Conservation (phyloP, 345 rosid species). For the Brassica cretica region DNA sequence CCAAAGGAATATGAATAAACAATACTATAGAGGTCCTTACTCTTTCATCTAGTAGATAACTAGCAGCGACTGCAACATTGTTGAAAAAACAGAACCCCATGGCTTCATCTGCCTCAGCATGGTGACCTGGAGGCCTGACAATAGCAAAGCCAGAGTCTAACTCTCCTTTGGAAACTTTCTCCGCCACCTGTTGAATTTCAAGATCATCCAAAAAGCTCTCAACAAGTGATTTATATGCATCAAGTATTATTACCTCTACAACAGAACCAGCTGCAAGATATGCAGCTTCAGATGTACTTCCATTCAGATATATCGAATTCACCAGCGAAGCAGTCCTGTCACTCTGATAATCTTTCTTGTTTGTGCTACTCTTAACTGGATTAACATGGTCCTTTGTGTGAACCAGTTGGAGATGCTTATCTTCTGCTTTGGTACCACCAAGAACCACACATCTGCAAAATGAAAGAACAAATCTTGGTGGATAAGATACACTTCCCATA, state of each 20-base stretch:
- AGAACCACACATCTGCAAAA: conserved; percentile 69
- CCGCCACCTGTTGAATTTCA: conserved; percentile 51
- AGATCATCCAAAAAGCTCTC: conserved; percentile 18
- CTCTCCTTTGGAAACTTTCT: conserved; percentile 82
- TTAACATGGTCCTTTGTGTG: conserved; percentile 69
- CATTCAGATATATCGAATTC: conserved; percentile 78
- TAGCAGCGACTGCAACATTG: conserved; percentile 88
- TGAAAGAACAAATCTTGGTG: not conserved
- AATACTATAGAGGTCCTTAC: conserved; percentile 41
- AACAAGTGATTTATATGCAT: not conserved
- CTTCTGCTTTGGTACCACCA: conserved; percentile 65
- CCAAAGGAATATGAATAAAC: not conserved
- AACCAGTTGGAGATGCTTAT: conserved; percentile 54
- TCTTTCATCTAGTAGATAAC: conserved; percentile 62
- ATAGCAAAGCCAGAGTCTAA: conserved; percentile 79
- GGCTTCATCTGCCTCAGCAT: conserved; percentile 81
- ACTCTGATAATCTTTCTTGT: conserved; percentile 52
- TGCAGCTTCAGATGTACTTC: conserved; percentile 85
- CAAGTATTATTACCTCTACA: conserved; percentile 54
- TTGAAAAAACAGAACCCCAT: conserved; percentile 96
- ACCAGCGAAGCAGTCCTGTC: conserved; percentile 54
- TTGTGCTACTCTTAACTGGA: conserved; percentile 65
- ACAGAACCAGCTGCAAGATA: conserved; percentile 90
- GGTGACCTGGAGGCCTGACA: conserved; percentile 99
- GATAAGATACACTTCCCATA: not conserved